These are phyloP conservation scores for Rubus parviflorus DNA, from an alignment of 306 rosid genomes.

Conservation along the genomic window DNA sequence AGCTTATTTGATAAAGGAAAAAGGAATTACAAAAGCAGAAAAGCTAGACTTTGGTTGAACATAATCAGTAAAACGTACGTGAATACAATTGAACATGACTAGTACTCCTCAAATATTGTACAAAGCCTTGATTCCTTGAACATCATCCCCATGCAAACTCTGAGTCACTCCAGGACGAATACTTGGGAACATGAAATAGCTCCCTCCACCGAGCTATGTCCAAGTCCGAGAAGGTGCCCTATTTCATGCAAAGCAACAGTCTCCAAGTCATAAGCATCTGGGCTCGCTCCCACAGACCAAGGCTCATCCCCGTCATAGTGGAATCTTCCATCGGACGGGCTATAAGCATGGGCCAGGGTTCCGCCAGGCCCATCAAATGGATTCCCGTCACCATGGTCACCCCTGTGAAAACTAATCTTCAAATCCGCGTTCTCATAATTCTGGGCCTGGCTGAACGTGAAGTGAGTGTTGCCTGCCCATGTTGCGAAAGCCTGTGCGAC, in stretches of 20 bases:
- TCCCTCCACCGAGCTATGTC: constrained; percentile 25
- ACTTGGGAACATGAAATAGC: constrained; percentile 22
- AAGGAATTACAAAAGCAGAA: too few relatives aligned
- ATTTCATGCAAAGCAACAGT: constrained; percentile 40
- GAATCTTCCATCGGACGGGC: constrained; percentile 36
- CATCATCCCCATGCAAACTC: constrained; percentile 32
- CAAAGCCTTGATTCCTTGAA: constrained; percentile 6
- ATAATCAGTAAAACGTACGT: too few relatives aligned
- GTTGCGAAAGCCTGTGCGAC: constrained; percentile 21
- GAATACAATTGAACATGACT: too few relatives aligned
- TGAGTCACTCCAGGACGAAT: neutral
- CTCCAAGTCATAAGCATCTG: constrained; percentile 18
- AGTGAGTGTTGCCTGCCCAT: constrained; percentile 25
- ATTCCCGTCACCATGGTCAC: constrained; percentile 32
- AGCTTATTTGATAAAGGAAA: too few relatives aligned
- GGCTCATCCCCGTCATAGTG: constrained; percentile 36
- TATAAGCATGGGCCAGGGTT: constrained; percentile 30
- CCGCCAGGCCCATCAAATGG: constrained; percentile 30
- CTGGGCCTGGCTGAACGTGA: constrained; percentile 19
- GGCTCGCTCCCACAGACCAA: constrained; percentile 18
- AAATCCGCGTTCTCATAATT: neutral
- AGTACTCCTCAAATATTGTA: neutral
- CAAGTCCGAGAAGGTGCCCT: constrained; percentile 40
- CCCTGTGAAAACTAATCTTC: constrained; percentile 10
- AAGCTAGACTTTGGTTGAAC: too few relatives aligned